Evolutionary conservation across 345 rosid species (phyloP).

Genomic region (Lepidium africanum): DNA sequence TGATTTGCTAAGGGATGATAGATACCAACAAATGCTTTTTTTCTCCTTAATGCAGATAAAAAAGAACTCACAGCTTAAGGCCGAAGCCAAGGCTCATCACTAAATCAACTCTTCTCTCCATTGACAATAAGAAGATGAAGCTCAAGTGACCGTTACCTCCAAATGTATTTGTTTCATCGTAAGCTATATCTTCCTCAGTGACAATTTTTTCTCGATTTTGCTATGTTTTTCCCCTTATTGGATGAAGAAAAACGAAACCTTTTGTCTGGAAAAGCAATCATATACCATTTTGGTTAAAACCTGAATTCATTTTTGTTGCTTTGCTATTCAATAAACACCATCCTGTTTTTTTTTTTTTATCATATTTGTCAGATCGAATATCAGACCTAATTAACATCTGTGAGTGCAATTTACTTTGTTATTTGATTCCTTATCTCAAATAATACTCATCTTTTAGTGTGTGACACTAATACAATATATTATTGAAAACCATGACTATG

Average conservation of each 20-base stretch:
- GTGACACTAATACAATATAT: no score
- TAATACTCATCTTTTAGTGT: no score
- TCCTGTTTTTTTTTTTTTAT: no score
- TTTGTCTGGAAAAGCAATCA: slow-evolving; percentile 2
- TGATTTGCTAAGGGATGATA: background rate
- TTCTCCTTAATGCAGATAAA: slow-evolving; percentile 14
- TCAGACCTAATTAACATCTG: no score
- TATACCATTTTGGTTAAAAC: slow-evolving; percentile 8
- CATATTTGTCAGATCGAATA: background rate
- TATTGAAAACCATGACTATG: background rate
- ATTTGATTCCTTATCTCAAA: no score
- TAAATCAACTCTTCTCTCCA: background rate
- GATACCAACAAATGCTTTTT: background rate
- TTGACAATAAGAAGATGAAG: slow-evolving; percentile 20
- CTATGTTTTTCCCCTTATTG: background rate
- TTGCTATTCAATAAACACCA: slow-evolving; percentile 5
- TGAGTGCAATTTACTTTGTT: background rate
- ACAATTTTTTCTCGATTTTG: background rate
- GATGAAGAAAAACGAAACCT: background rate
- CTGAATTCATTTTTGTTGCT: background rate
- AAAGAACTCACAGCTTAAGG: slow-evolving; percentile 28
- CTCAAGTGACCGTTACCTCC: slow-evolving; percentile 6
- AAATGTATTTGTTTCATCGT: slow-evolving; percentile 4
- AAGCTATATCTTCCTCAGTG: background rate
- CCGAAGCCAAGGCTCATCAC: slow-evolving; percentile 31